These are phyloP conservation scores for Neocatenulostroma microsporum DNA, from an alignment of 2,329 filamentous ascomycete genomes.

Conservation along the genomic window DNA sequence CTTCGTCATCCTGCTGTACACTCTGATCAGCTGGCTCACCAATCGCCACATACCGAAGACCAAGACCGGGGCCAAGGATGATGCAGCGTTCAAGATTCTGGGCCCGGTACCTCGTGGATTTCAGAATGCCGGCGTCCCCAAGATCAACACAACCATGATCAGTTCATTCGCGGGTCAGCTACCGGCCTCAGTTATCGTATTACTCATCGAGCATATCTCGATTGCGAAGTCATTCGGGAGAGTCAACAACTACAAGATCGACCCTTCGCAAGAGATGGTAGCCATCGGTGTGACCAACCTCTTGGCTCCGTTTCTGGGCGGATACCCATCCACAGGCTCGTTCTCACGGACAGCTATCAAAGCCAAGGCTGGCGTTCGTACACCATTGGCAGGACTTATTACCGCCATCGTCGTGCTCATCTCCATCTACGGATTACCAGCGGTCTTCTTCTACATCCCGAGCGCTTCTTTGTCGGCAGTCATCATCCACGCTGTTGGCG, in stretches of 20 bases:
- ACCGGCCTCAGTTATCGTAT: conserved; percentile 82
- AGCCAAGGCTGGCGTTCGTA: conserved; percentile 90
- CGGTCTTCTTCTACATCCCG: conserved; percentile 91
- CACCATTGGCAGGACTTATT: conserved; percentile 81
- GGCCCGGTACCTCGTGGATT: conserved; percentile 78
- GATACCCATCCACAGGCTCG: conserved; percentile 85
- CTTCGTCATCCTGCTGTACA: conserved; percentile 88
- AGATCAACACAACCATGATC: conserved; percentile 59
- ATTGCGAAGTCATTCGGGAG: conserved; percentile 96
- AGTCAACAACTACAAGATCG: conserved; percentile 91
- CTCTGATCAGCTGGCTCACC: conserved; percentile 77
- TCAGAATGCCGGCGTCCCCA: conserved; percentile 66
- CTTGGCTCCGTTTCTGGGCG: conserved; percentile 83
- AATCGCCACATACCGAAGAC: conserved; percentile 53
- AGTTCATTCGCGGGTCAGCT: conserved; percentile 62
- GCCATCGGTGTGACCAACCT: conserved; percentile 88
- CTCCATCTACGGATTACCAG: conserved; percentile 79
- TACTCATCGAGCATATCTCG: conserved; percentile 93
- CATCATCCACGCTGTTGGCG: conserved; percentile 92
- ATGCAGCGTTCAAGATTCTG: conserved; percentile 63
- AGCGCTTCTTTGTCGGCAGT: conserved; percentile 72
- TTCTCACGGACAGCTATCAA: conserved; percentile 97
- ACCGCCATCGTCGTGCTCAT: conserved; percentile 79
- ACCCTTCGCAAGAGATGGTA: conserved; percentile 92
- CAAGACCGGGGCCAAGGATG: conserved; percentile 15